Evolutionary conservation across 2,329 filamentous ascomycete genomes (phyloP), one percentile per base, ranked within the genome.

Genomic region (Ploettnerulaceae sp.): DNA sequence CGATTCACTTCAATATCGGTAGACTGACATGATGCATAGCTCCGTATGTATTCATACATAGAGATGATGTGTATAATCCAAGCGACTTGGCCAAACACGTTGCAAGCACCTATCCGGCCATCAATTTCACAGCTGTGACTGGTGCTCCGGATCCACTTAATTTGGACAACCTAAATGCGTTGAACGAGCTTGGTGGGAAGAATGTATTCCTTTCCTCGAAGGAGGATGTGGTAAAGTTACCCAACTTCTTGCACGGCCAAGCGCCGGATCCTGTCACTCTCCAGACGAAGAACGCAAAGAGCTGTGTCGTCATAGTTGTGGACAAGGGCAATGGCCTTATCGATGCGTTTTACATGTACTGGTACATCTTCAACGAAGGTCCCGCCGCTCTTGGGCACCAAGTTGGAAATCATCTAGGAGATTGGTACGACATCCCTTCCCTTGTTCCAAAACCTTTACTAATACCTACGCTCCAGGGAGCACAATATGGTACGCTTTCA

Each of bases 401-500:
- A 38, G 39, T 58, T 12, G 58, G 58, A 2, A 55, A 59, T 42
- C 81, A 84, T 60, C 71, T 84, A 18, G 80, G 80, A 15, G 77
- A 81, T 60, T 79, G 76, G 77, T 59, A 49, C 17, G 33, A 39
- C 6, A 5, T 17, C 8, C 29, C 26, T 21, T 7, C 36, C n/a
- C 28, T 22, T 22, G 7, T 15, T 17, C n/a, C 21, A 17, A 18
- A 21, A 12, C n/a, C 14, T 29, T 14, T 17, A 17, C 35, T 48
- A 22, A 48, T 21, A 9, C 24, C 12, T 12, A 21, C 8, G n/a
- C n/a, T n/a, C 8, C 8, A 59, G 57, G 57, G 91, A 97, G 68
- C 91, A 97, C 66, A 90, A 85, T 48, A 84, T 93, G 67, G 76
- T 96, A 22, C 85, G 91, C 14, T 97, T 97, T 64, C 77, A 90